Evolutionary conservation across 192 early-diverging fungal genomes (phyloP), one percentile per base, ranked within the genome.

Genomic region (Lunasporangiospora selenospora): DNA sequence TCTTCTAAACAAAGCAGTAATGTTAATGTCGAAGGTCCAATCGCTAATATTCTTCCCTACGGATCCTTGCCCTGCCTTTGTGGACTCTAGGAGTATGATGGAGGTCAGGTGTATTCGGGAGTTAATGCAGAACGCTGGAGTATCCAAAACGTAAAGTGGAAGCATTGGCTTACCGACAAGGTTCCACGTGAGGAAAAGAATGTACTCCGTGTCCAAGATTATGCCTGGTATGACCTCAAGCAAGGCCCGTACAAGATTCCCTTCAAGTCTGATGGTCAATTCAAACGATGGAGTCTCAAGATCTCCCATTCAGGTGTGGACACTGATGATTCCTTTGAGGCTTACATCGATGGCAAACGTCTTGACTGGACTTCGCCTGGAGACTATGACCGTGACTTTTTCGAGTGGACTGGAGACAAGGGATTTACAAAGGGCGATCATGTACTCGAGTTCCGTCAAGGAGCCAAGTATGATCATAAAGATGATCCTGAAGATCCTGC

Each of bases 221-320:
- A 85, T 38, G 55, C 81, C 8, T 87, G 86, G 86, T 85, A 85
- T 62, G 79, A 87, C 53, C 73, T 87, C 11, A 78, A 67, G n/a
- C 66, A 86, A 21, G 86, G 86, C 1, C 62, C 75, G 8, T 84
- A 84, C 58, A 58, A 62, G 32, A 52, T 87, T 27, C 57, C 69
- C 21, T 87, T 87, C 53, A 34, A 70, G 10, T 80, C 75, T n/a
- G 67, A 80, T 31, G 86, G 86, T 6, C 34, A 77, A 4, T 87
- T 23, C 29, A 55, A 76, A 40, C 77, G 84, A 15, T 87, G 84
- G 84, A 46, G 30, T 10, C 62, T 87, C 46, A 58, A 84, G 62
- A 83, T 87, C 32, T 81, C 80, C 9, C 78, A 83, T 13, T 84
- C 82, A 0, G 86, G 86, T 19, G 81, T 87, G 2, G 83, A 83